Evolutionary conservation across 2,329 filamentous ascomycete species (phyloP), one percentile per base, ranked within the genome.

Genomic region (Tolypocladium nubicola): DNA sequence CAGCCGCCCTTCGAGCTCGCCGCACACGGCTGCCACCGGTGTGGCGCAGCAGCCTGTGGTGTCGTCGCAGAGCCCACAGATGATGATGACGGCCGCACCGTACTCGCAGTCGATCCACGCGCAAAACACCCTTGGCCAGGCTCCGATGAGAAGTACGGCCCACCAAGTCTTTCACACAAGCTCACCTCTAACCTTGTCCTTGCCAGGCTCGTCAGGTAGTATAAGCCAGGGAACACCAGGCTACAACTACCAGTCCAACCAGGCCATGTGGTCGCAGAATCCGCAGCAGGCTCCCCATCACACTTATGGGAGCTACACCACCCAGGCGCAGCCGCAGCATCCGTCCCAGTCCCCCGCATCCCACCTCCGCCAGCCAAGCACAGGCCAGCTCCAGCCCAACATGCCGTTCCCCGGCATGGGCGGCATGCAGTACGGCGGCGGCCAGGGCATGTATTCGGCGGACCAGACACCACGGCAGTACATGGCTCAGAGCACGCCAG

Each of bases 101-200:
- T 95, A 91, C 71, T 83, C 86, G 56, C 87, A 86, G 66, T 81
- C 88, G 56, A 77, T 86, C 54, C 85, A 89, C 67, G 81, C 86
- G 40, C 88, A 88, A 67, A 86, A 83, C 66, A 79, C 86, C 43
- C 84, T 91, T 68, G 81, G 81, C 37, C 88, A 90, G 68, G 86
- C 89, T 30, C 85, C 78, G 30, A 84, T 90, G 70, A 84, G 88
- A 72, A 80, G 82, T 67, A 85, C 87, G 74, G 81, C 83, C 61
- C 83, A 61, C 83, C 62, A 56, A 66, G 61, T 64, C 67, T 70
- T 70, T 73, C 82, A 10, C 21, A 4, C 14, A 4, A 21, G n/a
- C 30, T 50, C 33, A 21, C 30, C 47, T 33, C 47, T 50, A 37
- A 50, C 47, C 9, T 4, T 21, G 47, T 14, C 19, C 9, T 21